phyloP scores from a whole-genome alignment of 192 early-diverging fungal genomes.

The Dissophora globulifera region DNA sequence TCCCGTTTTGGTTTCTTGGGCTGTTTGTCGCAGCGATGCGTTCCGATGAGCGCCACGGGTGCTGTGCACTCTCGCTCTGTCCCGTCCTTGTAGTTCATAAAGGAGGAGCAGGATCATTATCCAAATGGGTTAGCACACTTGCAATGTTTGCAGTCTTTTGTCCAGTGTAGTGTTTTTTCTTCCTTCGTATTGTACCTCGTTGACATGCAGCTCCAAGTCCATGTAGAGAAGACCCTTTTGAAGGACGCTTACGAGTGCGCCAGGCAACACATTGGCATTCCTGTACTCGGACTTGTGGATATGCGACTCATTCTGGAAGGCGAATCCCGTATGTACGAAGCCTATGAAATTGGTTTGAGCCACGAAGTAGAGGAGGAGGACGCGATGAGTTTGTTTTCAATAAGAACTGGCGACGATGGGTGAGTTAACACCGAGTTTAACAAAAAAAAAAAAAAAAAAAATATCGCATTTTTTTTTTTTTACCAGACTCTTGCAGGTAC shows the following conservation, averaged over 20 bases:
- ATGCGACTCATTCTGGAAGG: constrained; percentile 87
- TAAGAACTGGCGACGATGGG: too few relatives aligned
- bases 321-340: constrained; percentile 86
- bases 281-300: constrained; percentile 70
- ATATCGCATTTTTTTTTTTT: neutral
- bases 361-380: too few relatives aligned
- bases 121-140: too few relatives aligned
- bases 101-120: too few relatives aligned
- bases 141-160: too few relatives aligned
- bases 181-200: constrained; percentile 68
- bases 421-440: too few relatives aligned
- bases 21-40: constrained; percentile 73
- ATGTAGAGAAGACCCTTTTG: constrained; percentile 94
- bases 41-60: constrained; percentile 73
- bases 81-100: constrained; percentile 78
- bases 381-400: too few relatives aligned
- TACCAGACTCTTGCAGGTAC: constrained; percentile 89
- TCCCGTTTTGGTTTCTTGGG: constrained; percentile 53
- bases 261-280: constrained; percentile 77
- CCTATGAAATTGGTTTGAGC: too few relatives aligned
- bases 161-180: too few relatives aligned
- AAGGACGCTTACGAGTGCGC: constrained; percentile 84
- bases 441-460: too few relatives aligned
- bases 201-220: constrained; percentile 90
- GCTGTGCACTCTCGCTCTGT: constrained; percentile 74